Evolutionary conservation across 176 grass and related monocot species (phyloP).

Genomic region (Sorghum bicolor): DNA sequence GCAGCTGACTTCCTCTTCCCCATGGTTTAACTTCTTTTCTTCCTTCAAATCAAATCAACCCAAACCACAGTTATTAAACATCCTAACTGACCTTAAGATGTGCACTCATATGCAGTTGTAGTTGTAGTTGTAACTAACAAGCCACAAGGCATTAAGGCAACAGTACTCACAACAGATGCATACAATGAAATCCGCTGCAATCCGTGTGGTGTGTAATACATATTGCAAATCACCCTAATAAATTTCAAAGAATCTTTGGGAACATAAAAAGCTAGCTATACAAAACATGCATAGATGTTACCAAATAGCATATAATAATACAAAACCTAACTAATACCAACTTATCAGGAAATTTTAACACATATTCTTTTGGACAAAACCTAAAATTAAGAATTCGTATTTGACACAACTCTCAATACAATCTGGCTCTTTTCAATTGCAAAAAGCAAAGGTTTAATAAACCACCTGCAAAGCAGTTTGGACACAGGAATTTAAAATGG

Average conservation of each 20-base stretch:
- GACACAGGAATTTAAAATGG: not conserved
- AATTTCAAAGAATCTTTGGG: not conserved
- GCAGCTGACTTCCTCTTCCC: slow-evolving; percentile 69
- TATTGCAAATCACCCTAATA: not conserved
- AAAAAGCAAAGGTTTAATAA: not conserved
- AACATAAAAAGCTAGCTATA: not conserved
- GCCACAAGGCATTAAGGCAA: not conserved
- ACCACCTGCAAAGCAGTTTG: not conserved
- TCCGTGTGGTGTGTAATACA: not conserved
- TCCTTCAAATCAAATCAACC: slow-evolving; percentile 29
- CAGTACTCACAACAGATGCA: not conserved
- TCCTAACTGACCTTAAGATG: not conserved
- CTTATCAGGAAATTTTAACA: not conserved
- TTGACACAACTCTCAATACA: not conserved
- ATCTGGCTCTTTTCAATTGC: not conserved
- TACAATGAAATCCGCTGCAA: not conserved
- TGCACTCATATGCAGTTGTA: not conserved
- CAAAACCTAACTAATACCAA: not conserved
- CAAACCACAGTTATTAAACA: not conserved
- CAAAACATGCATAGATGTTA: not conserved
- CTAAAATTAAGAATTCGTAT: not conserved
- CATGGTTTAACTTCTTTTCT: slow-evolving; percentile 45
- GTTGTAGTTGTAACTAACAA: not conserved
- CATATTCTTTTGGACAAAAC: not conserved
- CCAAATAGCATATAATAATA: not conserved